These are phyloP conservation scores for Solanum arcanum DNA, from an alignment of 257 asterid genomes.

Conservation along the genomic window DNA sequence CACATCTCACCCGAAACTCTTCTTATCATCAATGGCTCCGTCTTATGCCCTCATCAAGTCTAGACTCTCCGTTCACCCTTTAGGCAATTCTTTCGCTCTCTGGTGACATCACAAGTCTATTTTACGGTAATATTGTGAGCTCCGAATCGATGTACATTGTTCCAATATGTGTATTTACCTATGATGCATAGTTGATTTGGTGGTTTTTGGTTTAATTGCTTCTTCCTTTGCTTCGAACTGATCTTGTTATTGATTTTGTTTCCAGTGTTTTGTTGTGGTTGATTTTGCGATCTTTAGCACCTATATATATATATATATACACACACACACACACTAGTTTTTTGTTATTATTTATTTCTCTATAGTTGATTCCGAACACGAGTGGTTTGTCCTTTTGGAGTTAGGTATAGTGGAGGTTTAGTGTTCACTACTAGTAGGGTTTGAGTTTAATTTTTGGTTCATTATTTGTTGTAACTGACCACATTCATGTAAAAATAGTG, in stretches of 20 bases:
- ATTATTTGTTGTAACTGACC: too few relatives aligned
- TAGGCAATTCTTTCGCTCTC: not conserved
- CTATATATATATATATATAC: too few relatives aligned
- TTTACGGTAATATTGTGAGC: not conserved
- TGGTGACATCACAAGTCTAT: not conserved
- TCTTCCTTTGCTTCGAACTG: not conserved
- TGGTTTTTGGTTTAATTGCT: not conserved
- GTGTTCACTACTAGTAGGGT: not conserved
- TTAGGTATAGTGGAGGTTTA: not conserved
- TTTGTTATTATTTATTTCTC: not conserved
- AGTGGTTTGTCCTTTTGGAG: not conserved
- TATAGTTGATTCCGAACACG: not conserved
- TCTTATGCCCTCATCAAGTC: not conserved
- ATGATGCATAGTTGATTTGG: too few relatives aligned
- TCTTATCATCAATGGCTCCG: constrained; percentile 2
- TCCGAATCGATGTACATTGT: not conserved
- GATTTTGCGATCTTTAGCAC: not conserved
- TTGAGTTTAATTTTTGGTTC: not conserved
- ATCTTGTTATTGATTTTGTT: too few relatives aligned
- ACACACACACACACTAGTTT: not conserved
- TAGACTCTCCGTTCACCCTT: constrained; percentile 3
- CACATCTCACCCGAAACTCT: constrained; percentile 26
- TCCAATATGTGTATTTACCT: not conserved
- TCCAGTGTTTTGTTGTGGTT: not conserved
- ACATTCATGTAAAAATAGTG: too few relatives aligned